phyloP scores from a whole-genome alignment of 2,329 filamentous ascomycete species.

The Scopulariopsis brevicaulis region DNA sequence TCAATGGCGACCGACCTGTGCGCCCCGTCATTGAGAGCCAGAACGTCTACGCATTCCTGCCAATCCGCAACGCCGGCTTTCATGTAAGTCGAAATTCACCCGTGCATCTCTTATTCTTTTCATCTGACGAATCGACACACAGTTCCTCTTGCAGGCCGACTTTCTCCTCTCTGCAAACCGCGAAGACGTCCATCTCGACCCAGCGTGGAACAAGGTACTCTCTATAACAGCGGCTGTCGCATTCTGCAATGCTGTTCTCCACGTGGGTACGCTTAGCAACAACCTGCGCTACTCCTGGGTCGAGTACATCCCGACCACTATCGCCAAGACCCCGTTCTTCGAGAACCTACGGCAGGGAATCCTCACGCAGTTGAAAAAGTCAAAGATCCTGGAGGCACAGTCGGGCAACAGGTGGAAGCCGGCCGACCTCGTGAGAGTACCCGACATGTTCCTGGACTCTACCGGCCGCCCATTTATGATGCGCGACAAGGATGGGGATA shows the following conservation, averaged over 20 bases:
- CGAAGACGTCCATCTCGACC: conserved; percentile 11
- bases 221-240: not conserved
- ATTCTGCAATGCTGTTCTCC: conserved; percentile 1
- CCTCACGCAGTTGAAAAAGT: not conserved
- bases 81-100: too few species aligned
- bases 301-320: not conserved
- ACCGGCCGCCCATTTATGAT: not conserved
- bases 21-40: conserved; percentile 5
- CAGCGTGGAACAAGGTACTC: conserved; percentile 11
- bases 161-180: conserved; percentile 14
- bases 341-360: not conserved
- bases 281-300: conserved; percentile 8
- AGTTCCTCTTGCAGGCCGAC: conserved; percentile 15
- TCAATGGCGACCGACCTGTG: not conserved
- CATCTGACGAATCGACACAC: too few species aligned
- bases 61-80: conserved; percentile 14
- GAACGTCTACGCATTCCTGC: conserved; percentile 13
- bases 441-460: not conserved
- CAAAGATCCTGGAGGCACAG: not conserved
- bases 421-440: not conserved
- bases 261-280: conserved; percentile 3
- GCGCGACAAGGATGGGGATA: not conserved
- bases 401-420: not conserved
- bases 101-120: too few species aligned
- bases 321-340: conserved; percentile 2